Conservation (phyloP, 2,329 filamentous ascomycete genomes). For the Neofusicoccum laricinum region DNA sequence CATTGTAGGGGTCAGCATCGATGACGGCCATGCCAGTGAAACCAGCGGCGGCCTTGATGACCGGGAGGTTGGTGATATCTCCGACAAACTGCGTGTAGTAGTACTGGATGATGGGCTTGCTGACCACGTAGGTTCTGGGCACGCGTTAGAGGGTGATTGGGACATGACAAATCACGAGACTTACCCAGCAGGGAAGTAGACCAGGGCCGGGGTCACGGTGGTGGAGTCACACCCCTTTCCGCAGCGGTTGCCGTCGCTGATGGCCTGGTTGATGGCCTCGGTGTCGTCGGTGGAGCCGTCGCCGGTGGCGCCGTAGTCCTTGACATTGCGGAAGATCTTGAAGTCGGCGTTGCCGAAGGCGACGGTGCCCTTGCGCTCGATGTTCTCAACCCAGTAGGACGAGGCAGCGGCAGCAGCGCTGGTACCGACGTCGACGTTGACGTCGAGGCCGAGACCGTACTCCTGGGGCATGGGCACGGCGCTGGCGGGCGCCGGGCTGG, state of each 20-base stretch:
- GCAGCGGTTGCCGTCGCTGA: constrained; percentile 75
- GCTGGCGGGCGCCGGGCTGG: constrained; percentile 23
- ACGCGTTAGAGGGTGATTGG: not conserved
- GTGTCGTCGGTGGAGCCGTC: constrained; percentile 78
- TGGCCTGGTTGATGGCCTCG: constrained; percentile 79
- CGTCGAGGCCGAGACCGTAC: constrained; percentile 19
- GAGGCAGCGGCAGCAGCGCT: constrained; percentile 23
- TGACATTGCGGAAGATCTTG: constrained; percentile 56
- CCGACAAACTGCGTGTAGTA: constrained; percentile 95
- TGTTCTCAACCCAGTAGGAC: constrained; percentile 68
- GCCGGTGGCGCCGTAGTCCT: constrained; percentile 45
- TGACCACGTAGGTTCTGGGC: constrained; percentile 69
- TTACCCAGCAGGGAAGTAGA: constrained; percentile 82
- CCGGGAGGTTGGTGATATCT: constrained; percentile 69
- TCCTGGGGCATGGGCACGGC: constrained; percentile 17
- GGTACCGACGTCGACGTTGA: constrained; percentile 22
- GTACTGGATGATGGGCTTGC: constrained; percentile 73
- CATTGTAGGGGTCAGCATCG: constrained; percentile 80
- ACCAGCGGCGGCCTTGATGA: constrained; percentile 59
- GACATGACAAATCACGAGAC: not conserved
- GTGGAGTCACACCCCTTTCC: constrained; percentile 77
- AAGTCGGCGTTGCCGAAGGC: constrained; percentile 63
- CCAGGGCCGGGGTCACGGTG: constrained; percentile 77
- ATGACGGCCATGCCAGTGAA: constrained; percentile 88
- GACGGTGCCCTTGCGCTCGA: constrained; percentile 66